phyloP scores from a whole-genome alignment of 2,329 filamentous ascomycete species.

The Fusarium lateritium region DNA sequence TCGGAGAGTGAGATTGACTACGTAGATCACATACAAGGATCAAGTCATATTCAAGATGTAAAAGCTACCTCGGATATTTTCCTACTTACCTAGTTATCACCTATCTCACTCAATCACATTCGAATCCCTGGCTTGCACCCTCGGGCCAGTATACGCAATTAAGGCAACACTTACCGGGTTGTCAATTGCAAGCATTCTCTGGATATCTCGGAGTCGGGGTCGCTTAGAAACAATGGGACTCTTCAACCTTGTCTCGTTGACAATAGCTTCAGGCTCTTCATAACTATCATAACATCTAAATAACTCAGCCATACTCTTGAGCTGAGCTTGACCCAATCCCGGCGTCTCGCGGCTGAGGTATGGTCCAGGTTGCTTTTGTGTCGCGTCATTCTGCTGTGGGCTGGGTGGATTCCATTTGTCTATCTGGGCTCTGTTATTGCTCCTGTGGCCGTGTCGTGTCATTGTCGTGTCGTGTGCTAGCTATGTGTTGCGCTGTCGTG shows the following conservation, averaged over 20 bases:
- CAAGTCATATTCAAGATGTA: slow-evolving; percentile 22
- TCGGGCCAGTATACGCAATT: slow-evolving; percentile 14
- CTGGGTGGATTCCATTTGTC: slow-evolving; percentile 23
- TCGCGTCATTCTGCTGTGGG: slow-evolving; percentile 40
- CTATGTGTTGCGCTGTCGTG: slow-evolving; percentile 46
- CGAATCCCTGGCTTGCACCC: slow-evolving; percentile 12
- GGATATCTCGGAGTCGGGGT: slow-evolving; percentile 9
- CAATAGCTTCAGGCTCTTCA: slow-evolving; percentile 11
- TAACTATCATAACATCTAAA: not conserved
- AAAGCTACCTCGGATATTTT: slow-evolving; percentile 19
- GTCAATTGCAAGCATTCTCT: slow-evolving; percentile 20
- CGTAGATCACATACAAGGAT: slow-evolving; percentile 37
- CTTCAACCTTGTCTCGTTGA: not conserved
- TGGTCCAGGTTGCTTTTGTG: slow-evolving; percentile 27
- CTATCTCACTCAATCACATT: slow-evolving; percentile 15
- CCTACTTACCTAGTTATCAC: slow-evolving; percentile 13
- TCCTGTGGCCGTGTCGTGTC: slow-evolving; percentile 41
- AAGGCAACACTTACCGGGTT: slow-evolving; percentile 13
- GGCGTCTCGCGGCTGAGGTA: slow-evolving; percentile 38
- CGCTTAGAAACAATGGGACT: slow-evolving; percentile 3
- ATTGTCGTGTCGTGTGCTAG: slow-evolving; percentile 45
- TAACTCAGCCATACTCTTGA: not conserved
- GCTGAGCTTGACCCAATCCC: slow-evolving; percentile 7
- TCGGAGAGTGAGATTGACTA: slow-evolving; percentile 19
- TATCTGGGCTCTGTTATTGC: slow-evolving; percentile 40